Evolutionary conservation across 805 yeast genomes (phyloP), one percentile per base, ranked within the genome.

Genomic region (Komagataella populi): DNA sequence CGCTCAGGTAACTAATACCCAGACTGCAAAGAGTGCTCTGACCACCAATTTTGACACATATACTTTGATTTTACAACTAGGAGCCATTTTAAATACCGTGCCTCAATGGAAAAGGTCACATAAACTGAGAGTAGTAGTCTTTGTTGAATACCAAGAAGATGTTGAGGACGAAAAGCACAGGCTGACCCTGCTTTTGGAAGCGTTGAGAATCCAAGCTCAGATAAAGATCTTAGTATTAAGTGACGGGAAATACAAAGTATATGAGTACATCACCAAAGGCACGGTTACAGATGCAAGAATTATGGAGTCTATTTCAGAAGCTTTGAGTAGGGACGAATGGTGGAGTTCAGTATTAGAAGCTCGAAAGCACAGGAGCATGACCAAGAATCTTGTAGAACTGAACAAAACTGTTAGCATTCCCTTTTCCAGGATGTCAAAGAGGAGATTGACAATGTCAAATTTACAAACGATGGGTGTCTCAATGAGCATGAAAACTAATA

Each of bases 1-100:
- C 3, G 91, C 95, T 0, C 80, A 82, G 46, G 78, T 87, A 50
- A 73, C 79, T 48, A 79, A 83, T 52, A 77, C 76, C 22, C 74
- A 78, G 50, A 90, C 90, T 4, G 74, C 71, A 24, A 77, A 77
- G 51, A 78, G 84, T 16, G 81, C 85, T 1, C 62, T 84, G 54
- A 85, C 96, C 0, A 89, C 96, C 3, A 93, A 93, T 61, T 89
- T 93, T 62, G 99, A 93, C 64, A 93, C 99, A 0, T 93, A 90
- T 61, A 91, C 98, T 0, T 73, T 93, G 60, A 93, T 93, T 56
- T 69, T 95, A 53, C 99, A 93, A 61, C 70, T 93, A 52, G 99
- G 98, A 3, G 95, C 96, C 1, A 91, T 93, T 57, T 69, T 93
- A 53, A 80, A 86, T 8, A 90, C 99, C 0, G 99, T 93, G 3